These are phyloP conservation scores for Blastocystis sp. DNA, from an alignment of 352 stramenopile species.

Conservation along the genomic window DNA sequence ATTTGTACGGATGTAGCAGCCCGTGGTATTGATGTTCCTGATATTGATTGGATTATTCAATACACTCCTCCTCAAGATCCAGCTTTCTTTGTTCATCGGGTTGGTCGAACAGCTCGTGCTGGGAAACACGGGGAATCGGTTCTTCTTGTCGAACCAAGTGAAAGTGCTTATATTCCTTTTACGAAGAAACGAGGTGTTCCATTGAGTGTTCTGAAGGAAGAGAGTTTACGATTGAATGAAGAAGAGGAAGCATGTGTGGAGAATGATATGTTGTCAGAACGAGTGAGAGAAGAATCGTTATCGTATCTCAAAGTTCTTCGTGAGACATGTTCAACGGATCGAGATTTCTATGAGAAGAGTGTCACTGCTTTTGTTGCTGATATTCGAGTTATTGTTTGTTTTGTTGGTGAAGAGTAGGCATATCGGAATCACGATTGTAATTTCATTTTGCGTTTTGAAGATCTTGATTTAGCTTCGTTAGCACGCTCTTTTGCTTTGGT, in stretches of 20 bases:
- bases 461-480: conserved; percentile 85
- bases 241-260: conserved; percentile 70
- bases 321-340: conserved; percentile 79
- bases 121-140: conserved; percentile 69
- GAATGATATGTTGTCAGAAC: conserved; percentile 64
- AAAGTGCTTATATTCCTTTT: conserved; percentile 60
- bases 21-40: conserved; percentile 90
- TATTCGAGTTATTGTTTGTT: conserved; percentile 24
- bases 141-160: conserved; percentile 49
- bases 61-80: conserved; percentile 91
- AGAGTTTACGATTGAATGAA: conserved; percentile 62
- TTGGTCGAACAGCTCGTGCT: conserved; percentile 89
- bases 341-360: conserved; percentile 92
- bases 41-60: conserved; percentile 98
- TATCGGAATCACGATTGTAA: conserved; percentile 97
- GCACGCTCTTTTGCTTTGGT: conserved; percentile 77
- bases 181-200: conserved; percentile 28
- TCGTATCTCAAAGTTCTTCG: conserved; percentile 80
- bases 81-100: conserved; percentile 96
- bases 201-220: conserved; percentile 51
- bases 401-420: conserved; percentile 69
- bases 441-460: conserved; percentile 95
- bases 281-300: conserved; percentile 64
- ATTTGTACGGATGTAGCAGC: conserved; percentile 97
- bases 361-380: conserved; percentile 83